Base-by-base conservation (phyloP, 371 early-diverging fungal genomes). In the Actinomucor elegans region DNA sequence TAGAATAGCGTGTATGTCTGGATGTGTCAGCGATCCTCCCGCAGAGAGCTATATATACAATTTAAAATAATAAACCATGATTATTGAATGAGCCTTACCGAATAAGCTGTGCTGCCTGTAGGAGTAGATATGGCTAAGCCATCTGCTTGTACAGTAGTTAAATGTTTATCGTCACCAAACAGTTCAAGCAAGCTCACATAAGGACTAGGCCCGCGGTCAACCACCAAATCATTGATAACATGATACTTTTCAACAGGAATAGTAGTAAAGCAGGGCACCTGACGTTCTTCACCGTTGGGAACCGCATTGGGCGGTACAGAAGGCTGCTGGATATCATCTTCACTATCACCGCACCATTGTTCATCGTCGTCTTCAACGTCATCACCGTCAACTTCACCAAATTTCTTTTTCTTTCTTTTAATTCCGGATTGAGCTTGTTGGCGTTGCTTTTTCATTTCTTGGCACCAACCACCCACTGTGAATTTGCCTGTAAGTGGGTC, bases 51-150 rank as follows among this genome's bases (percentile, higher is more conserved):
- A 55, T 4, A 48, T 7, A 17, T 12, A 33, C 20, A n/a, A 15
- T 45, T 53, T 32, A 31, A n/a, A n/a, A 5, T 40, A 8, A 31
- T 1, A 24, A 50, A 43, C 11, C 18, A 11, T 21, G 2, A 9
- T 21, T 10, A 38, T 10, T 11, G 21, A 37, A 21, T 21, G 23
- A 37, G 66, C 20, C 79, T 80, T 75, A 90, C 83, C 14, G 92
- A 92, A 62, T 97, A 97, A 1, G 98, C 98, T 0, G 98, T 97
- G 4, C 94, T 94, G n/a, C 98, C 98, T 0, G 98, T 97, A 0
- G 97, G 96, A 0, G 98, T 97, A 1, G 95, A 84, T 29, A 98
- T 76, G 24, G 91, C 90, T 57, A 98, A 72, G 0, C 98, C 98
- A 57, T 98, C 98, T 0, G 94, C 94, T 59, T 90, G 90, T 1